Percentiles rank a stretch among this genome's conserved stretches.
Conservation (phyloP, 345 rosid genomes). For the Dipteronia dyeriana region DNA sequence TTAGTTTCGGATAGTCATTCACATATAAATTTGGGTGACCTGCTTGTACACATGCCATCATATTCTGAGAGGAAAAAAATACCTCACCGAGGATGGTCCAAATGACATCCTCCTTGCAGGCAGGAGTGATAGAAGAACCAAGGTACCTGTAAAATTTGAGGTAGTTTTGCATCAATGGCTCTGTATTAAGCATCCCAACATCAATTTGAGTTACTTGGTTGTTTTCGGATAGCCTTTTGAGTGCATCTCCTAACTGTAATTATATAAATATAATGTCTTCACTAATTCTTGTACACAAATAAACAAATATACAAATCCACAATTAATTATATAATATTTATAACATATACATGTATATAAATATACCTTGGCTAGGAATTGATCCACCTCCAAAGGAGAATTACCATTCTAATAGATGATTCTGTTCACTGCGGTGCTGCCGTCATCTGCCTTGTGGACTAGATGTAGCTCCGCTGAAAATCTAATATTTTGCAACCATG, state of each 20-base stretch:
- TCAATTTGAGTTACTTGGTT: slow-evolving; percentile 39
- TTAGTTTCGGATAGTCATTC: too few species aligned
- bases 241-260: slow-evolving; percentile 39
- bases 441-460: slow-evolving; percentile 59
- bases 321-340: too few species aligned
- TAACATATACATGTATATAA: too few species aligned
- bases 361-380: slow-evolving; percentile 48
- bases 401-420: slow-evolving; percentile 50
- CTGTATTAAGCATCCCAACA: slow-evolving; percentile 44
- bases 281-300: too few species aligned
- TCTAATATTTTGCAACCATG: not conserved
- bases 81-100: slow-evolving; percentile 72
- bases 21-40: too few species aligned
- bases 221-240: slow-evolving; percentile 42
- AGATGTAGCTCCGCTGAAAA: slow-evolving; percentile 73
- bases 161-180: slow-evolving; percentile 38
- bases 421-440: slow-evolving; percentile 47
- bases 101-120: slow-evolving; percentile 62
- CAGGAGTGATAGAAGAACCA: slow-evolving; percentile 88
- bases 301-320: too few species aligned
- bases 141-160: slow-evolving; percentile 59
- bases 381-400: slow-evolving; percentile 29
- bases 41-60: too few species aligned
- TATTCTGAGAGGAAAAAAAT: too few species aligned
- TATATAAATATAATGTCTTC: too few species aligned